Evolutionary conservation across 2,329 filamentous ascomycete genomes (phyloP), one percentile per base, ranked within the genome.

Genomic region (Aaosphaeria arxii): DNA sequence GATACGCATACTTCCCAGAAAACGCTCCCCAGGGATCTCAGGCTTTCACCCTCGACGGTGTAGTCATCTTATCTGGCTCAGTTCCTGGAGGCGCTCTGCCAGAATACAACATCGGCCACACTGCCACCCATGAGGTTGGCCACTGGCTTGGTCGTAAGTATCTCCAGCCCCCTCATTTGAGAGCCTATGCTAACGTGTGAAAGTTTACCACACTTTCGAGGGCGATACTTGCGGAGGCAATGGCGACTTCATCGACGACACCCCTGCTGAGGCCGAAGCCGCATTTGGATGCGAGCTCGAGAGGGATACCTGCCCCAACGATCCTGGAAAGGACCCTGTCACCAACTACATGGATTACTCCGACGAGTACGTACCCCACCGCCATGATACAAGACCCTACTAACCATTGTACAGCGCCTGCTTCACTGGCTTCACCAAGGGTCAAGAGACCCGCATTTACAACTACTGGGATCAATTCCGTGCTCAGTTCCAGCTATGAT

Each of bases 321-420:
- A 48, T 42, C 17, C 53, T 11, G 66, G 65, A 2, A 11, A 56
- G 29, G 66, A 69, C 45, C 62, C 64, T 1, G 59, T 69, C 39
- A 59, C 61, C 36, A 68, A 69, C 51, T 66, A 56, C 55, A 69
- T 69, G 65, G 61, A 67, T 52, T 69, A 68, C 50, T 58, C 57
- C 40, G 49, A 55, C 46, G 53, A 56, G 52, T 51, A 44, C 52
- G 54, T 49, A 9, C 29, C 6, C n/a, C 31, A 30, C 9, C 11
- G 4, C 5, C 3, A 6, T 39, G 3, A 13, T 47, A 43, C 33
- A 13, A 11, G 5, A 11, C 11, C 29, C 4, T 38, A n/a, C 48
- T 53, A 24, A 53, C 9, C 4, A 6, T 43, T 9, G 5, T n/a
- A 30, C 42, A 55, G 52, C 28, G 35, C 35, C 43, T 55, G 61